Percentiles rank a stretch among this genome's conserved stretches.
These are phyloP conservation scores for Prototheca cutis DNA, from an alignment of 163 green algal species.

Conservation along the genomic window DNA sequence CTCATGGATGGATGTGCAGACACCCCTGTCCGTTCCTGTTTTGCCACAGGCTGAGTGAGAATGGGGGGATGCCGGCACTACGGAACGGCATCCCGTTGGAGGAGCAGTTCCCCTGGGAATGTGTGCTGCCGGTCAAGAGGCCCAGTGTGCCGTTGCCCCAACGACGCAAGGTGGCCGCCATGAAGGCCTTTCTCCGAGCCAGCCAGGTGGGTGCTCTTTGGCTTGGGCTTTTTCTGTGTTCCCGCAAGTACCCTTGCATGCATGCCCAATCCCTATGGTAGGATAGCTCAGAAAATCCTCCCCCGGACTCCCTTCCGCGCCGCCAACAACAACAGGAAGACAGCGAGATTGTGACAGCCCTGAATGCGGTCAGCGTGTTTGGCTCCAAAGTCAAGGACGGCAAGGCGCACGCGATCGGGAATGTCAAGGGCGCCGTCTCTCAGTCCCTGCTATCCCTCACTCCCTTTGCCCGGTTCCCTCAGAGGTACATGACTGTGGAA, in stretches of 20 bases:
- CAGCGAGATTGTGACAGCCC: slow-evolving; percentile 2
- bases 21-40: not conserved
- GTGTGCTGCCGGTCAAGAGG: not conserved
- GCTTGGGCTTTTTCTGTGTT: not conserved
- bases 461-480: too few relatives aligned
- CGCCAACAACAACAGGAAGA: not conserved
- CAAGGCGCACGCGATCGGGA: too few relatives aligned
- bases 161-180: slow-evolving; percentile 18
- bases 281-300: not conserved
- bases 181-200: slow-evolving; percentile 4
- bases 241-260: too few relatives aligned
- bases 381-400: too few relatives aligned
- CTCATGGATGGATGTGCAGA: not conserved
- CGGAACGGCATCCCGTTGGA: not conserved
- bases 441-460: too few relatives aligned
- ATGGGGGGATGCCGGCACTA: slow-evolving; percentile 5
- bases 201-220: not conserved
- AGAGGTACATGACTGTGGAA: too few relatives aligned
- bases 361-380: not conserved
- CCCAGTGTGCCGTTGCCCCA: not conserved
- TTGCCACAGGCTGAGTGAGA: not conserved
- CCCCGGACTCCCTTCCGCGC: not conserved
- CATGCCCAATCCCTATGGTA: not conserved
- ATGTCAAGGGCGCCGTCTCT: too few relatives aligned
- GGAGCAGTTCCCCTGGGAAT: slow-evolving; percentile 22